Percentiles rank a stretch among this genome's conserved stretches.
These are phyloP conservation scores for Leishmania tropica DNA, from an alignment of 208 protist species.

Conservation along the genomic window DNA sequence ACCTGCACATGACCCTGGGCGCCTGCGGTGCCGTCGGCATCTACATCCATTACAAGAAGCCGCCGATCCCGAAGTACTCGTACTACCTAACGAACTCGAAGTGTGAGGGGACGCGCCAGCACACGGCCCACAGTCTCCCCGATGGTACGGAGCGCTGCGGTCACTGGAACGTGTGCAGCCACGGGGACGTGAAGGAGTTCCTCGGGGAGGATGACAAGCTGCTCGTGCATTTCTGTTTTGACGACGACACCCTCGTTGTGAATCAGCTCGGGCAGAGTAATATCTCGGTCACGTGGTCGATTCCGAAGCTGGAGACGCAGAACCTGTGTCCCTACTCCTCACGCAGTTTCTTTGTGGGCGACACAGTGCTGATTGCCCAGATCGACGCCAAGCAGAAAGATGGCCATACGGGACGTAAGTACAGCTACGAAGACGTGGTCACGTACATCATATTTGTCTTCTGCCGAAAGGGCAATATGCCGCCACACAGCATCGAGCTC, in stretches of 20 bases:
- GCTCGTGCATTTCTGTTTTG: conserved; percentile 65
- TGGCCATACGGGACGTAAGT: conserved; percentile 33
- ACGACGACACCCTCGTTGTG: conserved; percentile 69
- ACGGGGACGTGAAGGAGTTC: conserved; percentile 54
- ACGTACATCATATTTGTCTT: conserved; percentile 80
- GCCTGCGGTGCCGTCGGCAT: conserved; percentile 63
- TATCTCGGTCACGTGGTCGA: conserved; percentile 59
- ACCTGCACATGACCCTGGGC: conserved; percentile 81
- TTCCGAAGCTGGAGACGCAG: conserved; percentile 61
- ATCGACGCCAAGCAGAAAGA: conserved; percentile 63
- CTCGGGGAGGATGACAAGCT: conserved; percentile 61
- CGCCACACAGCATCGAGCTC: conserved; percentile 74
- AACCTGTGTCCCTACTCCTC: conserved; percentile 83
- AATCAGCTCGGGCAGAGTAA: conserved; percentile 31
- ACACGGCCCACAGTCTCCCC: conserved; percentile 90
- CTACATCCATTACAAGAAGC: conserved; percentile 88
- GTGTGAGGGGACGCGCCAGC: conserved; percentile 74
- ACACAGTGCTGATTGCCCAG: conserved; percentile 45
- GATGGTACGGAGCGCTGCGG: conserved; percentile 80
- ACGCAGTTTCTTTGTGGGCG: conserved; percentile 53
- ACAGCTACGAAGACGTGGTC: conserved; percentile 39
- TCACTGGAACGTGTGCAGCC: conserved; percentile 83
- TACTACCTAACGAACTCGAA: conserved; percentile 82
- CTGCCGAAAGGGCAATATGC: conserved; percentile 61
- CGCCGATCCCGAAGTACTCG: conserved; percentile 89